Evolutionary conservation across 2,329 filamentous ascomycete genomes (phyloP).

Genomic region (Aspergillus floridensis): DNA sequence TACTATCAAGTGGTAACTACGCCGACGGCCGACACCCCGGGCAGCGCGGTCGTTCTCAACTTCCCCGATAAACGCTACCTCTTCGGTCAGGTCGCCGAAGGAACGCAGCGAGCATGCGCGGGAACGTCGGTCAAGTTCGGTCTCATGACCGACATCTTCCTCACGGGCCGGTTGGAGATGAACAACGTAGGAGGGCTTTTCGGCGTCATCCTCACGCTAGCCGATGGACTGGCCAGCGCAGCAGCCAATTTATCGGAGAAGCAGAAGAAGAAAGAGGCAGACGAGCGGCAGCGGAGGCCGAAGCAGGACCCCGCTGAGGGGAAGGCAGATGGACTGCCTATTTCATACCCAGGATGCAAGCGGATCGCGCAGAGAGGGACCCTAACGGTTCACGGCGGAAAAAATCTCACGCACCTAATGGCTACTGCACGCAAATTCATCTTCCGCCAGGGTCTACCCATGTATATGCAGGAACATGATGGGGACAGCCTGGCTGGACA

Average conservation of each 20-base stretch:
- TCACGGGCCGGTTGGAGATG: constrained; percentile 78
- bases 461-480: constrained; percentile 68
- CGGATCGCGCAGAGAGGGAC: constrained; percentile 29
- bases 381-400: constrained; percentile 72
- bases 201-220: constrained; percentile 80
- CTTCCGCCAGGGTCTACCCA: constrained; percentile 75
- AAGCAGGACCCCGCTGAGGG: constrained; percentile 14
- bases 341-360: constrained; percentile 20
- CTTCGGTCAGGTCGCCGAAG: constrained; percentile 79
- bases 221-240: constrained; percentile 59
- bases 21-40: constrained; percentile 83
- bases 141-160: constrained; percentile 73
- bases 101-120: constrained; percentile 72
- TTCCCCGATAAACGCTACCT: constrained; percentile 81
- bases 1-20: constrained; percentile 73
- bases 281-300: neutral
- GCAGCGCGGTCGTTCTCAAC: constrained; percentile 72
- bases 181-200: constrained; percentile 74
- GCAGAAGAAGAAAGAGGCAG: constrained; percentile 36
- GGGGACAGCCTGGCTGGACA: constrained; percentile 28
- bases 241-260: constrained; percentile 45
- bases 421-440: constrained; percentile 83
- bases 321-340: too few species aligned
- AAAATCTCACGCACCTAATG: constrained; percentile 75
- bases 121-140: constrained; percentile 65